Conservation (phyloP, 2,329 filamentous ascomycete genomes). For the Fusarium sp. region DNA sequence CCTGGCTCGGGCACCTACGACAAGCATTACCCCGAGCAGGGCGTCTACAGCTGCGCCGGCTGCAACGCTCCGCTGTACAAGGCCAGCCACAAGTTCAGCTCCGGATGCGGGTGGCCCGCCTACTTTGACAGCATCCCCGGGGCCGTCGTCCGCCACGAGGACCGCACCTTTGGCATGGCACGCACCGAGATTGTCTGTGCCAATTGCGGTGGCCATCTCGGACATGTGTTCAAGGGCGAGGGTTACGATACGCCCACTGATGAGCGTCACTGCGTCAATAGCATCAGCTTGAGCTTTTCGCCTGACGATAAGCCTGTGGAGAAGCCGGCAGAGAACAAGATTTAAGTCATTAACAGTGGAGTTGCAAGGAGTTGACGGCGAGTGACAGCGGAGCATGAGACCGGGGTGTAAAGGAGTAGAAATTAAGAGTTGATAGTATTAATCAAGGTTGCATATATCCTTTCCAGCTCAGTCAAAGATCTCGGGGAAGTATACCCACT, state of each 20-base stretch:
- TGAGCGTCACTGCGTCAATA: slow-evolving; percentile 98
- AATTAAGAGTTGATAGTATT: not conserved
- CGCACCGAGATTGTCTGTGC: slow-evolving; percentile 94
- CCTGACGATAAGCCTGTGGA: slow-evolving; percentile 67
- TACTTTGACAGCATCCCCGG: slow-evolving; percentile 97
- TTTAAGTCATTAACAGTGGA: slow-evolving; percentile 27
- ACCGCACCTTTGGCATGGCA: slow-evolving; percentile 82
- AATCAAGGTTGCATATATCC: not conserved
- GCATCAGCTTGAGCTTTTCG: slow-evolving; percentile 86
- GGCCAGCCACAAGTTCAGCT: slow-evolving; percentile 94
- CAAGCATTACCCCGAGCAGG: slow-evolving; percentile 81
- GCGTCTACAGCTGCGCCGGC: slow-evolving; percentile 88
- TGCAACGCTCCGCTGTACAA: slow-evolving; percentile 92
- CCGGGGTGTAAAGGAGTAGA: not conserved
- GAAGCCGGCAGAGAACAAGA: slow-evolving; percentile 51
- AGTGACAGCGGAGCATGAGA: not conserved
- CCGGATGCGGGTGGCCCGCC: slow-evolving; percentile 96
- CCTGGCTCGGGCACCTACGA: slow-evolving; percentile 86
- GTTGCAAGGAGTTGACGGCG: not conserved
- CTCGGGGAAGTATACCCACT: slow-evolving; percentile 42
- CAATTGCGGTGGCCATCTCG: slow-evolving; percentile 93
- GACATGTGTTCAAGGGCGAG: slow-evolving; percentile 96
- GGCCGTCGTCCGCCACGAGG: slow-evolving; percentile 85
- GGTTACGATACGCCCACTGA: slow-evolving; percentile 87
- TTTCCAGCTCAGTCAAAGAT: slow-evolving; percentile 36